Evolutionary conservation across 2,329 filamentous ascomycete genomes (phyloP).

Genomic region (Scorias spongiosa): DNA sequence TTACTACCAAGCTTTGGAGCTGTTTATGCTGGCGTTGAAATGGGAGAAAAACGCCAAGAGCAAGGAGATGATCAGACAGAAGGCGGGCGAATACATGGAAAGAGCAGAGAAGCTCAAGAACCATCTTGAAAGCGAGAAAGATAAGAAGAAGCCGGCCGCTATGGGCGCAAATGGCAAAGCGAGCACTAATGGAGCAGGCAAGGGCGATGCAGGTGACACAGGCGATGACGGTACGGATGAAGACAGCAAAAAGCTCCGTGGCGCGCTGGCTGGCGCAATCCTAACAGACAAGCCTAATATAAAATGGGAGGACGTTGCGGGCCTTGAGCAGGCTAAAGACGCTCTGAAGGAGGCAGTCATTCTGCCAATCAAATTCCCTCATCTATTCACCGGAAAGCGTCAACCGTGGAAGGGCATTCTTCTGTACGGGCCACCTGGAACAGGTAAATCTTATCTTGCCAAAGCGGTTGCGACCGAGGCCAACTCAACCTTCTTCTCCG

Average conservation of each 20-base stretch:
- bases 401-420: slow-evolving; percentile 98
- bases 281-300: slow-evolving; percentile 91
- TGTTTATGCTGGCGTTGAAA: slow-evolving; percentile 97
- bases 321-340: slow-evolving; percentile 86
- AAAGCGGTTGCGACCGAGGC: slow-evolving; percentile 97
- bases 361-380: slow-evolving; percentile 94
- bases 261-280: slow-evolving; percentile 80
- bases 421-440: slow-evolving; percentile 89
- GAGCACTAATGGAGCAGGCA: slow-evolving; percentile 43
- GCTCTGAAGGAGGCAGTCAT: slow-evolving; percentile 96
- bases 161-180: slow-evolving; percentile 58
- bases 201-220: slow-evolving; percentile 42
- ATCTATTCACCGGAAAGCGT: slow-evolving; percentile 87
- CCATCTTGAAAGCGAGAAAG: slow-evolving; percentile 59
- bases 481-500: slow-evolving; percentile 98
- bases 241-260: slow-evolving; percentile 88
- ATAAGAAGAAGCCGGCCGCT: slow-evolving; percentile 54
- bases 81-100: slow-evolving; percentile 95
- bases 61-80: slow-evolving; percentile 93
- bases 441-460: slow-evolving; percentile 92
- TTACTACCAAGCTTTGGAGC: slow-evolving; percentile 90
- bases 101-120: slow-evolving; percentile 95
- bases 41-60: slow-evolving; percentile 98
- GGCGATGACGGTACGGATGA: slow-evolving; percentile 60
- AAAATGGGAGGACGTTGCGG: slow-evolving; percentile 95